Evolutionary conservation across 495 filamentous ascomycete genomes (phyloP).

Genomic region (Trichoderma asperelloides): DNA sequence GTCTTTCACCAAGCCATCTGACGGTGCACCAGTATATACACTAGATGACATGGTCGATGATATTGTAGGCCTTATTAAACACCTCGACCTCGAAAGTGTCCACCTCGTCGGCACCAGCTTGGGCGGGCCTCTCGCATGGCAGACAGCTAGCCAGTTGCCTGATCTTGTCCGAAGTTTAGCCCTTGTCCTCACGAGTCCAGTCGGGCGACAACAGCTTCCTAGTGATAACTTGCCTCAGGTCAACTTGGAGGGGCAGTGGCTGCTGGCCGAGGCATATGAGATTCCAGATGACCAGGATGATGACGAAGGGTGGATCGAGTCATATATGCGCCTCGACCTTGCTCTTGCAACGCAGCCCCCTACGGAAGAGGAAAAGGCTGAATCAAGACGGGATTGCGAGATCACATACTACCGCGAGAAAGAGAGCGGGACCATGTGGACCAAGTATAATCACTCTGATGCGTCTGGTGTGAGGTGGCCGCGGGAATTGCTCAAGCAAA

Average conservation of each 20-base stretch:
- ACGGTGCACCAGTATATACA: constrained; percentile 6
- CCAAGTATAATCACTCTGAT: constrained; percentile 13
- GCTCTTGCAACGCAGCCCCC: constrained; percentile 8
- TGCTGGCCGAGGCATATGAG: background rate
- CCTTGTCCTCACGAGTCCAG: constrained; percentile 11
- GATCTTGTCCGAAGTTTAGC: constrained; percentile 6
- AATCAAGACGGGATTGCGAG: constrained; percentile 8
- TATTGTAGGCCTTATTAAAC: constrained; percentile 10
- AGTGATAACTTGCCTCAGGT: background rate
- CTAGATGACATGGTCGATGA: constrained; percentile 11
- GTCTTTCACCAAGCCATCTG: background rate
- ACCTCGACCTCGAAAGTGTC: constrained; percentile 6
- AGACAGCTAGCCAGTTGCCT: constrained; percentile 8
- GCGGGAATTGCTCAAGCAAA: constrained; percentile 7
- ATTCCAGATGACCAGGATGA: background rate
- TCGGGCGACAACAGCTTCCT: constrained; percentile 7
- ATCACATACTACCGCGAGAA: constrained; percentile 11
- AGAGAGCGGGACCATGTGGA: constrained; percentile 11
- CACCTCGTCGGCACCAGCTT: constrained; percentile 9
- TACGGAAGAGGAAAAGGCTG: constrained; percentile 12
- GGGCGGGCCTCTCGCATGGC: constrained; percentile 11
- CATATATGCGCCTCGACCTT: constrained; percentile 9
- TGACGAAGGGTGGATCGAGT: constrained; percentile 9
- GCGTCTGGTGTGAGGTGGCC: constrained; percentile 11
- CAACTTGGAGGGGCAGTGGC: background rate